Evolutionary conservation across 805 yeast genomes (phyloP).

Genomic region (Metschnikowia sp.): DNA sequence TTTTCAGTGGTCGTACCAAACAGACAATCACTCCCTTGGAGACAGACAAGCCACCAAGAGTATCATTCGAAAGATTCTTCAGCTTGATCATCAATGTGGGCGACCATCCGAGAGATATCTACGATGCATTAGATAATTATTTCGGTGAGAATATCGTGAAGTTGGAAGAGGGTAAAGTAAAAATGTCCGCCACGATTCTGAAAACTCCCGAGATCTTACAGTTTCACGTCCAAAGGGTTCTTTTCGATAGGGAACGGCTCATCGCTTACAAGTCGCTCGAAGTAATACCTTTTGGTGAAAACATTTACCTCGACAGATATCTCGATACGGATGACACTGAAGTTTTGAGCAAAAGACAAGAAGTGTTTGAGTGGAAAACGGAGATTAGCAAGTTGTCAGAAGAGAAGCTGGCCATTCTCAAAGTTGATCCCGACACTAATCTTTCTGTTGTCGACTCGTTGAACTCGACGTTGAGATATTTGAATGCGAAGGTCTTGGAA

Average conservation of each 20-base stretch:
- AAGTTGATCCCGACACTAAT: slow-evolving; percentile 36
- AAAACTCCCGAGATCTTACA: slow-evolving; percentile 80
- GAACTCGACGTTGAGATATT: slow-evolving; percentile 53
- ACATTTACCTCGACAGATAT: slow-evolving; percentile 83
- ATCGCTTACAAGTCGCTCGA: slow-evolving; percentile 80
- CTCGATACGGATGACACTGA: slow-evolving; percentile 62
- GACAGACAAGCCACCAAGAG: slow-evolving; percentile 28
- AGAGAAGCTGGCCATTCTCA: slow-evolving; percentile 41
- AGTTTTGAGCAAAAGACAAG: slow-evolving; percentile 49
- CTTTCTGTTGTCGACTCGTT: slow-evolving; percentile 41
- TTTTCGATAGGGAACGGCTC: slow-evolving; percentile 70
- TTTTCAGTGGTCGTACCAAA: slow-evolving; percentile 83
- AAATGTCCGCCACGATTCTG: slow-evolving; percentile 67
- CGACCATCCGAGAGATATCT: slow-evolving; percentile 82
- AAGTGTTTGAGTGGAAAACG: slow-evolving; percentile 63
- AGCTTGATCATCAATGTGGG: slow-evolving; percentile 82
- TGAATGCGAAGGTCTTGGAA: slow-evolving; percentile 41
- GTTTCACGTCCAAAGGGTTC: slow-evolving; percentile 90
- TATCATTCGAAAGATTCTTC: slow-evolving; percentile 65
- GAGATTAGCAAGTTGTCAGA: slow-evolving; percentile 43
- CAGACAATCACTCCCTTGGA: slow-evolving; percentile 63
- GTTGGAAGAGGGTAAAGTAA: slow-evolving; percentile 69
- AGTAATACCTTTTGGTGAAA: slow-evolving; percentile 77
- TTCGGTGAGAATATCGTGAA: slow-evolving; percentile 71
- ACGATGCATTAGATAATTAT: slow-evolving; percentile 84